phyloP scores from a whole-genome alignment of 768 basidiomycete species.

The Lactarius psammicola region DNA sequence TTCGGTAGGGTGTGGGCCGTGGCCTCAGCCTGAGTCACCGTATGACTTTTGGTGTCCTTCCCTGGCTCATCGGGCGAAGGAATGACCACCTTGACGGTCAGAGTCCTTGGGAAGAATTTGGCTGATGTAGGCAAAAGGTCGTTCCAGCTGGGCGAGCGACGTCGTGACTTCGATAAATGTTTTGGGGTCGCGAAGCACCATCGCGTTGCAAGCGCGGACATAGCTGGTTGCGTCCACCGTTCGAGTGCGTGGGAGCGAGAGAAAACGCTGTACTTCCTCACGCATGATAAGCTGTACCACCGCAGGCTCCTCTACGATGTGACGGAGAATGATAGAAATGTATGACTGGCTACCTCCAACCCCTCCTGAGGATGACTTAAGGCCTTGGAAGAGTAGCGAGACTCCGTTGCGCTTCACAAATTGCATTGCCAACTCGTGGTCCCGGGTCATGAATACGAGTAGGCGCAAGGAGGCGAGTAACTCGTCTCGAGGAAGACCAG shows the following conservation, averaged over 20 bases:
- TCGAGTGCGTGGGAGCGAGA: constrained; percentile 67
- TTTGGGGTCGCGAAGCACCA: constrained; percentile 77
- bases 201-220: constrained; percentile 70
- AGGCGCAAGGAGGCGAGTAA: constrained; percentile 78
- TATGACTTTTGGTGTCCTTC: constrained; percentile 29
- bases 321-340: constrained; percentile 85
- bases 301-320: constrained; percentile 76
- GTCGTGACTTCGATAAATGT: constrained; percentile 74
- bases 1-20: constrained; percentile 28
- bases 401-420: constrained; percentile 72
- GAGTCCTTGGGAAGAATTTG: constrained; percentile 34
- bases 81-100: constrained; percentile 8
- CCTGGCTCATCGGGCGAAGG: constrained; percentile 19
- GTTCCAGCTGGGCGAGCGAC: constrained; percentile 67
- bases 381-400: constrained; percentile 58
- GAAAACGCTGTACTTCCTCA: constrained; percentile 78
- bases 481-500: constrained; percentile 73
- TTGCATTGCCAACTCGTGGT: constrained; percentile 58
- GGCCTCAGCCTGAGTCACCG: constrained; percentile 27
- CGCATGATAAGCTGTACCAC: constrained; percentile 72
- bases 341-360: constrained; percentile 71
- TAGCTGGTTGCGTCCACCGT: constrained; percentile 68
- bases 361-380: constrained; percentile 55
- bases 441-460: constrained; percentile 80
- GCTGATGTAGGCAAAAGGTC: constrained; percentile 47